phyloP scores from a whole-genome alignment of 1,284 basidiomycete genomes.

The Ustilago shanxiensis region DNA sequence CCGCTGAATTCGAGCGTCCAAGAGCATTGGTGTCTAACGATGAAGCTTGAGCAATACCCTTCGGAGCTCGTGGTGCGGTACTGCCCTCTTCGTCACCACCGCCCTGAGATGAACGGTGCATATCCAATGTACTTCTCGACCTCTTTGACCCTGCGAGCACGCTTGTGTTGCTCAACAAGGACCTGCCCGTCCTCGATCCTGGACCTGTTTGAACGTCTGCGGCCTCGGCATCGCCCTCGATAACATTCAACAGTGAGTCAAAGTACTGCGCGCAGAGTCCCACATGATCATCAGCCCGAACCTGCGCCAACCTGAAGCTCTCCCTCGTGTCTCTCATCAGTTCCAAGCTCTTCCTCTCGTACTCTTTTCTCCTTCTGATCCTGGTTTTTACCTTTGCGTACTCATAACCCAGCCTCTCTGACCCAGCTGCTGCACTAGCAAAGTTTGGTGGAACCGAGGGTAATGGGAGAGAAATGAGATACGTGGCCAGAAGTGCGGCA shows the following conservation, averaged over 20 bases:
- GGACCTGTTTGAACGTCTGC: background rate
- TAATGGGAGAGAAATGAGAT: constrained; percentile 44
- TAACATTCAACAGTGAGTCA: constrained; percentile 46
- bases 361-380: constrained; percentile 48
- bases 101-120: constrained; percentile 3
- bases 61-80: background rate
- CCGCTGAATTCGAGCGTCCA: constrained; percentile 18
- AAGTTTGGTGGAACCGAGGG: constrained; percentile 32
- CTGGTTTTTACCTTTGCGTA: constrained; percentile 44
- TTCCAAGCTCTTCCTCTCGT: constrained; percentile 50
- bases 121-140: constrained; percentile 33
- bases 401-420: constrained; percentile 26
- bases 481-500: constrained; percentile 52
- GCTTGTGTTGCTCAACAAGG: constrained; percentile 20
- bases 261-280: constrained; percentile 50
- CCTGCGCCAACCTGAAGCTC: constrained; percentile 31
- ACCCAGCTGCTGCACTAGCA: constrained; percentile 19
- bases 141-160: constrained; percentile 34
- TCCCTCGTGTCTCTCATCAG: constrained; percentile 48
- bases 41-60: constrained; percentile 14
- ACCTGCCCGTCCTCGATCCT: constrained; percentile 16
- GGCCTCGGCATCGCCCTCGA: constrained; percentile 32
- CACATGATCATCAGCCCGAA: constrained; percentile 42
- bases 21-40: constrained; percentile 1
- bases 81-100: constrained; percentile 1